Conservation (phyloP, 805 yeast species). For the Metschnikowia gruessii region DNA sequence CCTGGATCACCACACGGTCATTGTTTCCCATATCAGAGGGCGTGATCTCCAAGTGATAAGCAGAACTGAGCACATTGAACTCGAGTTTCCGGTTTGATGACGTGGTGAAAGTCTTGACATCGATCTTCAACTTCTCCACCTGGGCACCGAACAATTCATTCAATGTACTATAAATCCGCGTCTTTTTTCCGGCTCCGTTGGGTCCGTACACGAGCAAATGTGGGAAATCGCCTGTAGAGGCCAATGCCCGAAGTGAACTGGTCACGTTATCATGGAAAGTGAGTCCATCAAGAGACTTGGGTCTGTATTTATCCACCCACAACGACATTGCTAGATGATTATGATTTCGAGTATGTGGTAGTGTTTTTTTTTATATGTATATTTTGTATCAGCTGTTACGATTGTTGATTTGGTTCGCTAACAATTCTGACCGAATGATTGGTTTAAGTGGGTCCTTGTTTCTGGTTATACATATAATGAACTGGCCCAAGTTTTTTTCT, state of each 20-base stretch:
- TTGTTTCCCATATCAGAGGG: constrained; percentile 97
- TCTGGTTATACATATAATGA: not conserved
- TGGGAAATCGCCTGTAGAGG: constrained; percentile 81
- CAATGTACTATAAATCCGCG: constrained; percentile 79
- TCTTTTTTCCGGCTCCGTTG: constrained; percentile 95
- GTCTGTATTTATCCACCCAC: constrained; percentile 96
- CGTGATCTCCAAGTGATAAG: constrained; percentile 89
- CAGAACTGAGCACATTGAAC: constrained; percentile 88
- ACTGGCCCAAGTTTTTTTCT: not conserved
- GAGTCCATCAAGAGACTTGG: constrained; percentile 59
- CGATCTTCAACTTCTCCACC: constrained; percentile 78
- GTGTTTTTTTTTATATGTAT: too few species aligned
- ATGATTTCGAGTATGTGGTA: too few species aligned
- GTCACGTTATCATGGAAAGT: constrained; percentile 70
- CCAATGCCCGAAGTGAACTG: constrained; percentile 55
- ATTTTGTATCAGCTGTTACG: too few species aligned
- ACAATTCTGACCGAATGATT: too few species aligned
- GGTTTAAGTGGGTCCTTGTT: too few species aligned
- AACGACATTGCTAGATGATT: constrained; percentile 58
- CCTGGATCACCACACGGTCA: constrained; percentile 94
- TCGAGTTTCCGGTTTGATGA: constrained; percentile 76
- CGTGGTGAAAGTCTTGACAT: constrained; percentile 79
- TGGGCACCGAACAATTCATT: constrained; percentile 79
- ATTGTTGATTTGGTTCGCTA: too few species aligned
- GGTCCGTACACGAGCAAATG: constrained; percentile 94